These are phyloP conservation scores for Trametes gibbosa DNA, from an alignment of 768 basidiomycete genomes.

Conservation along the genomic window DNA sequence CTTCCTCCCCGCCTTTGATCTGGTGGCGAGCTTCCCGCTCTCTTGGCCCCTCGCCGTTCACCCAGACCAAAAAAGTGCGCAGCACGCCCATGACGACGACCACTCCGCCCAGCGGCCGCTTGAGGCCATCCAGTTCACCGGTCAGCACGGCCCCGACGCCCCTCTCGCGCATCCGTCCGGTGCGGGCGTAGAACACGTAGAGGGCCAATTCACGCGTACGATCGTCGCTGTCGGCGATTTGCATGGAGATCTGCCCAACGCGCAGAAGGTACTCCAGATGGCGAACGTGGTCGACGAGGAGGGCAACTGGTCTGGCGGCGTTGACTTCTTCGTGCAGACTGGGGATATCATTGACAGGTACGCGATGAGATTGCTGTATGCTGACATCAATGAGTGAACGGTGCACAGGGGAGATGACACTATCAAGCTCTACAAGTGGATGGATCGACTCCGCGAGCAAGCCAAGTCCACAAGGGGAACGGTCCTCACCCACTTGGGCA, in stretches of 20 bases:
- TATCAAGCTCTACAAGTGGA: constrained; percentile 77
- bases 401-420: constrained; percentile 80
- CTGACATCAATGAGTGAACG: neutral
- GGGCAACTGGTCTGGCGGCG: constrained; percentile 78
- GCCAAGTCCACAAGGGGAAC: constrained; percentile 67
- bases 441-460: constrained; percentile 79
- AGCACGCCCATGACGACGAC: constrained; percentile 3
- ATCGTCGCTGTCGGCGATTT: constrained; percentile 92
- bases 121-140: neutral
- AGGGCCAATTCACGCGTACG: constrained; percentile 32
- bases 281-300: constrained; percentile 69
- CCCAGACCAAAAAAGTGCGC: constrained; percentile 18
- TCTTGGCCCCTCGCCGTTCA: constrained; percentile 26
- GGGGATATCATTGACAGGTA: constrained; percentile 94
- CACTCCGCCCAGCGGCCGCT: neutral
- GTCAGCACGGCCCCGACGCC: neutral
- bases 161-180: neutral
- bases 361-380: constrained; percentile 14
- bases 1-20: constrained; percentile 17
- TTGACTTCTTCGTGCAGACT: constrained; percentile 90
- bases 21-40: constrained; percentile 19
- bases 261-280: constrained; percentile 76
- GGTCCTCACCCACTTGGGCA: constrained; percentile 80
- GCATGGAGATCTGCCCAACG: constrained; percentile 85
- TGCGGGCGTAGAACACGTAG: neutral